These are phyloP conservation scores for Phlegmacium glaucopus DNA, from an alignment of 768 basidiomycete genomes.

Conservation along the genomic window DNA sequence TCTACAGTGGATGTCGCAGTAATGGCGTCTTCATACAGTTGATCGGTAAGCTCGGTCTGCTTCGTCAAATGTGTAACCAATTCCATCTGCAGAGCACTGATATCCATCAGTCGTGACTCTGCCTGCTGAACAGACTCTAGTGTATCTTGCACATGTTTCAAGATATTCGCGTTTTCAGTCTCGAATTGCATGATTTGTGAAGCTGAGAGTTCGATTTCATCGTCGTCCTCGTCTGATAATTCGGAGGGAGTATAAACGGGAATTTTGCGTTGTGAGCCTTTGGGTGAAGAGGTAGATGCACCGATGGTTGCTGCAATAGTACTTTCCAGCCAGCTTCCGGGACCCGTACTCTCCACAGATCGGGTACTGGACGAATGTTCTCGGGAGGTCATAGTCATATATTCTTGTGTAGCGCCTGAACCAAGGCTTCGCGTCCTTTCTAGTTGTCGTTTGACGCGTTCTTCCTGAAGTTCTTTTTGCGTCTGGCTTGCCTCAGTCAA, in stretches of 20 bases:
- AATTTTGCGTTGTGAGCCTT: constrained; percentile 25
- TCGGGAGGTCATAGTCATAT: constrained; percentile 39
- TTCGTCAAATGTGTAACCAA: constrained; percentile 81
- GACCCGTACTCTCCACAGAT: constrained; percentile 16
- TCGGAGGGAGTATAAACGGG: constrained; percentile 24
- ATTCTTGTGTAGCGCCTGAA: constrained; percentile 69
- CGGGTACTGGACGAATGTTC: constrained; percentile 17
- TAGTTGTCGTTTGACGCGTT: constrained; percentile 82
- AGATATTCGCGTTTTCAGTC: constrained; percentile 82
- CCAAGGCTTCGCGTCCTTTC: constrained; percentile 85
- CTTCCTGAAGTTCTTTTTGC: constrained; percentile 91
- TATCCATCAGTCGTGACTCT: constrained; percentile 88
- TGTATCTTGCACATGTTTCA: constrained; percentile 81
- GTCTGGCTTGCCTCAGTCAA: constrained; percentile 75
- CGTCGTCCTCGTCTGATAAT: constrained; percentile 62
- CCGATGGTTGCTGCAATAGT: constrained; percentile 63
- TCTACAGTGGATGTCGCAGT: constrained; percentile 81
- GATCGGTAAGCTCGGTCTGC: constrained; percentile 91
- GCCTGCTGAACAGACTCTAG: constrained; percentile 89
- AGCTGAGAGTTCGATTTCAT: constrained; percentile 77
- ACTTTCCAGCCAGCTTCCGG: constrained; percentile 60
- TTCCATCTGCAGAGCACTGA: constrained; percentile 90
- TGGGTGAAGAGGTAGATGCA: constrained; percentile 23
- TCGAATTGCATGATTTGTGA: constrained; percentile 94
- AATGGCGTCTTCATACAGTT: constrained; percentile 93